Evolutionary conservation across 179 eudicot species (phyloP).

Genomic region (Corrigiola litoralis): DNA sequence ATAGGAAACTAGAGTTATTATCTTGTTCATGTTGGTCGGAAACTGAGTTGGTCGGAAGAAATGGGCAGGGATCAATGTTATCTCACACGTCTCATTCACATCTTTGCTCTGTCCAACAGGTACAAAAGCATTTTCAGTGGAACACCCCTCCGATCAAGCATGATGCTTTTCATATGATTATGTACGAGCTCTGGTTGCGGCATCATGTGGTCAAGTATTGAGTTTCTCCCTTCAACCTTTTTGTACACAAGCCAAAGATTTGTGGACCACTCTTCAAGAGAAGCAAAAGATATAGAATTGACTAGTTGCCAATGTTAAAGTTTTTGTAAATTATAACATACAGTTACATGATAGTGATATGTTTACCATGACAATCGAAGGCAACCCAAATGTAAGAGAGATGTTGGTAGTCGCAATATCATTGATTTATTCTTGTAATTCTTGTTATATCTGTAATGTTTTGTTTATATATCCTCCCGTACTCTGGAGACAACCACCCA

Average conservation of each 20-base stretch:
- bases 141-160: conserved; percentile 70
- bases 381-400: neutral
- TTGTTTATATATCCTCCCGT: neutral
- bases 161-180: conserved; percentile 90
- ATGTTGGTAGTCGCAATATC: neutral
- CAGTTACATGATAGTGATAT: neutral
- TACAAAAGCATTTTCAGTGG: conserved; percentile 94
- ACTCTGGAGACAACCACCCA: too few species aligned
- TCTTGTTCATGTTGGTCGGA: too few species aligned
- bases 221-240: conserved; percentile 12
- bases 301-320: neutral
- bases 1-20: too few species aligned
- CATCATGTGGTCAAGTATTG: conserved; percentile 82
- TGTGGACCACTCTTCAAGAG: conserved; percentile 6
- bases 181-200: conserved; percentile 90
- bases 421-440: conserved; percentile 10
- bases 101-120: conserved; percentile 31
- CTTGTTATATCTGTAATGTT: conserved; percentile 10
- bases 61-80: too few species aligned
- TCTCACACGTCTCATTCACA: neutral
- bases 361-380: neutral
- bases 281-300: conserved; percentile 3
- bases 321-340: conserved; percentile 22
- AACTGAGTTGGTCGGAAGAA: too few species aligned
- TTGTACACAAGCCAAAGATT: conserved; percentile 14